Evolutionary conservation across 2,329 filamentous ascomycete species (phyloP), one percentile per base, ranked within the genome.

Genomic region (Thelonectria rubi): DNA sequence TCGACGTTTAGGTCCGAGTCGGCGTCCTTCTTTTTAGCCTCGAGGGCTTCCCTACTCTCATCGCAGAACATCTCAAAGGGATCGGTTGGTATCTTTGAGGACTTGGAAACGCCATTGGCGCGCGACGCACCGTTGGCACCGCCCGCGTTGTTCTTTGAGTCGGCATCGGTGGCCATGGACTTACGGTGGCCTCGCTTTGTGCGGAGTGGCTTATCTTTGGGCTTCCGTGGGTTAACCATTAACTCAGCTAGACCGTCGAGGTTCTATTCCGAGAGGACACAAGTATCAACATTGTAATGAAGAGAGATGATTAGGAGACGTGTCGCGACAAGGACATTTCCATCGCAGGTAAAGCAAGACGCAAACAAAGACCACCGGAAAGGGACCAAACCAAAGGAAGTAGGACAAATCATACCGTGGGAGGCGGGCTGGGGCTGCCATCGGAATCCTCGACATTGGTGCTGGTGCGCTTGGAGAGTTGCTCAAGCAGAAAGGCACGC

Each of bases 361-460:
- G 20, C 8, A 21, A 46, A 57, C 40, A 55, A 48, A 54, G 39
- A 45, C 47, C 34, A 40, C 24, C 54, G 60, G 42, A 63, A 57
- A 45, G 26, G 26, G 26, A 30, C 10, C 8, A 30, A 30, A 8
- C 26, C 26, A 30, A 30, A 9, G 26, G 42, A 32, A 64, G 58
- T 42, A 47, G 48, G 57, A 42, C 32, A 20, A 51, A 37, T 39
- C 86, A 67, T 86, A 91, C 89, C 70, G 91, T 93, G 45, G 91
- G 90, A 21, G 91, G 91, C n/a, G 91, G 90, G 72, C 89, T 92
- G 7, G 89, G 90, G 74, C 89, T 92, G 70, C 90, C 89, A 70
- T 94, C 91, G 10, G 90, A 92, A 74, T 94, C 90, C 74, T 92
- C 88, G 49, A 91, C 88, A 68, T 90, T 90, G 68, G 87, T 84